Evolutionary conservation across 139 green algal genomes (phyloP).

Genomic region (Chlorella sp.): DNA sequence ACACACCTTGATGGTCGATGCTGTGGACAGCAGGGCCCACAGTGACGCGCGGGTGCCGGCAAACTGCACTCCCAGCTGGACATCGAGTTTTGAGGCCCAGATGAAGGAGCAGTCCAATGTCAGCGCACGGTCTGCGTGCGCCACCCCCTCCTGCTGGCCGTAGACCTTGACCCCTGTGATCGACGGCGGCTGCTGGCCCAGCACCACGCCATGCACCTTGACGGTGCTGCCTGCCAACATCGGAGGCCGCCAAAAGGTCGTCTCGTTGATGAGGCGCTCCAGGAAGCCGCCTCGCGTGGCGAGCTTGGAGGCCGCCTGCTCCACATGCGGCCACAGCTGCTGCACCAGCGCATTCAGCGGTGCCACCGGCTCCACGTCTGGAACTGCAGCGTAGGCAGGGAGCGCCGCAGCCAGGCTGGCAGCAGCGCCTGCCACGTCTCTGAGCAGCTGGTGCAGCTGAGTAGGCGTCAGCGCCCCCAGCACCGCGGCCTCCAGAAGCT

Average conservation of each 20-base stretch:
- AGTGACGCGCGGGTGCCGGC: not conserved
- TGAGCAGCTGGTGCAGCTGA: not conserved
- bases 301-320: conserved; percentile 12
- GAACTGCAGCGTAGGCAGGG: too few species aligned
- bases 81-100: conserved; percentile 31
- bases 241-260: conserved; percentile 30
- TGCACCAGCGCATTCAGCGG: conserved; percentile 22
- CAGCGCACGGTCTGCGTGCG: not conserved
- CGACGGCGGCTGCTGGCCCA: conserved; percentile 23
- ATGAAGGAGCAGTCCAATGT: conserved; percentile 22
- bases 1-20: conserved; percentile 21
- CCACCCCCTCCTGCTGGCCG: not conserved
- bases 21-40: conserved; percentile 1
- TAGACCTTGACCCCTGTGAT: conserved; percentile 10
- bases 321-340: conserved; percentile 29
- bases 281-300: conserved; percentile 13
- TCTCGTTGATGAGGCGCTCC: conserved; percentile 32
- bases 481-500: not conserved
- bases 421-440: not conserved
- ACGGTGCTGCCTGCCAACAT: conserved; percentile 17
- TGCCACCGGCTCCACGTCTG: not conserved
- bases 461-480: not conserved
- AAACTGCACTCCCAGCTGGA: conserved; percentile 30
- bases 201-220: conserved; percentile 11
- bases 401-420: conserved; percentile 23